Evolutionary conservation across 2,329 filamentous ascomycete species (phyloP).

Genomic region (Scytalidium sp.): DNA sequence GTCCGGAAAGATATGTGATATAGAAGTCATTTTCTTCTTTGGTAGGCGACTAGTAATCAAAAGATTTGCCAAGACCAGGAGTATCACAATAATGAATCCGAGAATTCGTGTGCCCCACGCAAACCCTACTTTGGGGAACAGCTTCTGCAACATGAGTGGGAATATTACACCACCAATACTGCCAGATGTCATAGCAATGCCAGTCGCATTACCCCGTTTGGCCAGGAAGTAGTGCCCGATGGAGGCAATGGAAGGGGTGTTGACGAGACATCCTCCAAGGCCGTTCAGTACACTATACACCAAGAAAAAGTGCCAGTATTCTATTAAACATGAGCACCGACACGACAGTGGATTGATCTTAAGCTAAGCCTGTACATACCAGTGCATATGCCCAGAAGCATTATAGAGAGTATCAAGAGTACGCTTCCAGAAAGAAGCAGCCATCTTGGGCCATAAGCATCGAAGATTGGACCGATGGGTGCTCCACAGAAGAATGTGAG

Average conservation of each 20-base stretch:
- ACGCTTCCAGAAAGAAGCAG: conserved; percentile 26
- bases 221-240: conserved; percentile 64
- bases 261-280: conserved; percentile 60
- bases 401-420: conserved; percentile 26
- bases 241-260: conserved; percentile 61
- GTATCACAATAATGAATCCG: conserved; percentile 25
- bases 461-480: conserved; percentile 68
- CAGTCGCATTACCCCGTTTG: conserved; percentile 62
- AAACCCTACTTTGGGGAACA: conserved; percentile 29
- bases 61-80: conserved; percentile 25
- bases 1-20: conserved; percentile 50
- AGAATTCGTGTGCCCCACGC: conserved; percentile 29
- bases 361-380: conserved; percentile 26
- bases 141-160: conserved; percentile 41
- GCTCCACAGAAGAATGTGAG: conserved; percentile 67
- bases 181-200: conserved; percentile 62
- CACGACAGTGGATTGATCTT: background rate
- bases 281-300: conserved; percentile 62
- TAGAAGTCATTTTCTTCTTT: conserved; percentile 44
- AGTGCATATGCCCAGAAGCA: conserved; percentile 58
- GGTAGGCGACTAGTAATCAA: conserved; percentile 57
- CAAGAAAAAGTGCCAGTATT: conserved; percentile 70
- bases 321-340: conserved; percentile 25
- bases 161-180: conserved; percentile 55
- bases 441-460: conserved; percentile 57